Percentiles rank a stretch among this genome's conserved stretches.
Evolutionary conservation across 2,329 filamentous ascomycete genomes (phyloP).

Genomic region (Hortaea sp.): DNA sequence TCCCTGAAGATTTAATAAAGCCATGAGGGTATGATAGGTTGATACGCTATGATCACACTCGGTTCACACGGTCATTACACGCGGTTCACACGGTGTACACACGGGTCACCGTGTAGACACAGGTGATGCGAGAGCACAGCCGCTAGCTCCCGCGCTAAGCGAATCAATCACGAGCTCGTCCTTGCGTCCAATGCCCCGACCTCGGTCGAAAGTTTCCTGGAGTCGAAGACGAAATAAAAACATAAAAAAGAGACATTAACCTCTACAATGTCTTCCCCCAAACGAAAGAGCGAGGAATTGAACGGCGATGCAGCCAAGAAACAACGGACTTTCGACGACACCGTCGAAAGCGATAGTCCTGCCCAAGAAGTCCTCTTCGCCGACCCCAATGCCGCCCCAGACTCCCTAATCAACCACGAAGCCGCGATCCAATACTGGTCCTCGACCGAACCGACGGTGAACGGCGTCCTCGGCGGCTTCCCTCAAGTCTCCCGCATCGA

Average conservation of each 20-base stretch:
- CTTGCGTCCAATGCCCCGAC: too few species aligned
- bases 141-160: too few species aligned
- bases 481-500: conserved; percentile 60
- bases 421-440: conserved; percentile 44
- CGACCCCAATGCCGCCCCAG: conserved; percentile 15
- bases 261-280: conserved; percentile 6
- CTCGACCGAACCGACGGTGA: conserved; percentile 42
- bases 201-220: too few species aligned
- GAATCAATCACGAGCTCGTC: too few species aligned
- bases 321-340: not conserved
- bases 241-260: not conserved
- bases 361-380: conserved; percentile 1
- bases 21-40: too few species aligned
- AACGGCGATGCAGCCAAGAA: not conserved
- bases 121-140: too few species aligned
- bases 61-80: too few species aligned
- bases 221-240: too few species aligned
- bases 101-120: too few species aligned
- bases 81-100: too few species aligned
- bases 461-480: conserved; percentile 74
- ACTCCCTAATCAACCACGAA: conserved; percentile 35
- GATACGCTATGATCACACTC: too few species aligned
- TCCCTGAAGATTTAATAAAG: too few species aligned
- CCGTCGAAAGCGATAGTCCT: not conserved
- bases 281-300: conserved; percentile 3